A percentile compares a stretch with the other conserved stretches of the same genome.
These are phyloP conservation scores for Clavispora santaluciae DNA, from an alignment of 805 yeast species.

Conservation along the genomic window DNA sequence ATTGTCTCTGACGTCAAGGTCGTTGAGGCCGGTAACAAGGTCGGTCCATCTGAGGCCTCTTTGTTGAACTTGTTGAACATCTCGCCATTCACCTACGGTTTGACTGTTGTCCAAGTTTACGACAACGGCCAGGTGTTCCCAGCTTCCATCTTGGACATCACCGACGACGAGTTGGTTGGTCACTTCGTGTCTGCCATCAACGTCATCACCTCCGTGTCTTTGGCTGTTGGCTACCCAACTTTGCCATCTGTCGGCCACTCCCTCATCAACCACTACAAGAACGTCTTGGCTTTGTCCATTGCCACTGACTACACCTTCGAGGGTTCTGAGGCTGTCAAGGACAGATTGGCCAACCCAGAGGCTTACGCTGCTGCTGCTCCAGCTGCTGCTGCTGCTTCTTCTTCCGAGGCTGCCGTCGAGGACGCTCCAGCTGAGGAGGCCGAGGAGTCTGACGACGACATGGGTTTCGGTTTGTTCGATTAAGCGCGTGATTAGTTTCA, in stretches of 20 bases:
- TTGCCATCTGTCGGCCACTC: conserved; percentile 99
- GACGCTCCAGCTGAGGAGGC: conserved; percentile 73
- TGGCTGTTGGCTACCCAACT: conserved; percentile 99
- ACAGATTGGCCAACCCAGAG: conserved; percentile 99
- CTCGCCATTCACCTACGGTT: conserved; percentile 99
- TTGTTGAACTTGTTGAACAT: conserved; percentile 99
- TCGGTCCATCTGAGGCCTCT: conserved; percentile 99
- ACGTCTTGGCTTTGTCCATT: conserved; percentile 93
- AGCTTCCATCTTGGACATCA: conserved; percentile 93
- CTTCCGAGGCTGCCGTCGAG: conserved; percentile 59
- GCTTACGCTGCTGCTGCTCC: conserved; percentile 99
- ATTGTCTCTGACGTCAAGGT: conserved; percentile 96
- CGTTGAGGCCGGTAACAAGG: conserved; percentile 78
- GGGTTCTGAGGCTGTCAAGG: conserved; percentile 98
- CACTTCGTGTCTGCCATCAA: conserved; percentile 91
- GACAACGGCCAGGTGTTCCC: conserved; percentile 99
- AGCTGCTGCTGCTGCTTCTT: conserved; percentile 79
- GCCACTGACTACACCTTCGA: conserved; percentile 99
- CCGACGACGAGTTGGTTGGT: conserved; percentile 90
- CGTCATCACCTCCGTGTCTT: conserved; percentile 92
- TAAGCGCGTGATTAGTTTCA: conserved; percentile 36
- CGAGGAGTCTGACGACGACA: conserved; percentile 68
- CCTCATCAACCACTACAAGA: conserved; percentile 98
- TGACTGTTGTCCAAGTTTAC: conserved; percentile 94
- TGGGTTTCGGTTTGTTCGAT: conserved; percentile 99